Conservation (phyloP, 371 early-diverging fungal genomes). For the Syncephalastrum racemosum region DNA sequence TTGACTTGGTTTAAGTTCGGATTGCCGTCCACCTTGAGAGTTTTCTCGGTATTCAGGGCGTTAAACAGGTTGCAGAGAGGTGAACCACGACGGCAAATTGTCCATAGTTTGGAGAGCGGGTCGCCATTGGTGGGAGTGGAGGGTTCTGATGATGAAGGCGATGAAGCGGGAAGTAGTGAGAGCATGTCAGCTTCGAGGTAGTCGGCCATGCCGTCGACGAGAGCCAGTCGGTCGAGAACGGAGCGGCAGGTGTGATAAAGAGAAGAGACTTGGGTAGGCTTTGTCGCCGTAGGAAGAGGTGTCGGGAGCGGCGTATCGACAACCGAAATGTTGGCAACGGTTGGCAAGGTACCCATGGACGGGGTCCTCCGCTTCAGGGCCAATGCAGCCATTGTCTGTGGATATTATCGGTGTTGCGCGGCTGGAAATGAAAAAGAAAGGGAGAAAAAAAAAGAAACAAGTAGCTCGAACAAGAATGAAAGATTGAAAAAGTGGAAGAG, state of each 20-base stretch:
- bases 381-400: constrained; percentile 19
- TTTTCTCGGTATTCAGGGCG: constrained; percentile 61
- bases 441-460: too few relatives aligned
- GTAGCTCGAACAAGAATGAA: too few relatives aligned
- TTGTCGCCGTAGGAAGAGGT: constrained; percentile 19
- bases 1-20: constrained; percentile 60
- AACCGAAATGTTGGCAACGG: constrained; percentile 16
- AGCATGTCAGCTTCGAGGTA: constrained; percentile 44
- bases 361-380: constrained; percentile 32
- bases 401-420: too few relatives aligned
- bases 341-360: constrained; percentile 29
- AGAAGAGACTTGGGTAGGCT: constrained; percentile 43
- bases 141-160: constrained; percentile 27
- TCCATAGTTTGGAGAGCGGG: constrained; percentile 87
- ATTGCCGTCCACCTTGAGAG: constrained; percentile 52
- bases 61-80: constrained; percentile 85
- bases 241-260: constrained; percentile 67
- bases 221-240: constrained; percentile 56
- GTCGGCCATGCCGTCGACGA: constrained; percentile 59
- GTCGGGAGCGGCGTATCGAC: constrained; percentile 28
- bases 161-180: constrained; percentile 12
- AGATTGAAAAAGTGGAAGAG: too few relatives aligned
- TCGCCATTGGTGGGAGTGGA: constrained; percentile 47
- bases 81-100: constrained; percentile 82
- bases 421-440: too few relatives aligned